A percentile compares a stretch with the other conserved stretches of the same genome.
These are phyloP conservation scores for Monosporozyma servazzii DNA, from an alignment of 805 yeast species.

Conservation along the genomic window DNA sequence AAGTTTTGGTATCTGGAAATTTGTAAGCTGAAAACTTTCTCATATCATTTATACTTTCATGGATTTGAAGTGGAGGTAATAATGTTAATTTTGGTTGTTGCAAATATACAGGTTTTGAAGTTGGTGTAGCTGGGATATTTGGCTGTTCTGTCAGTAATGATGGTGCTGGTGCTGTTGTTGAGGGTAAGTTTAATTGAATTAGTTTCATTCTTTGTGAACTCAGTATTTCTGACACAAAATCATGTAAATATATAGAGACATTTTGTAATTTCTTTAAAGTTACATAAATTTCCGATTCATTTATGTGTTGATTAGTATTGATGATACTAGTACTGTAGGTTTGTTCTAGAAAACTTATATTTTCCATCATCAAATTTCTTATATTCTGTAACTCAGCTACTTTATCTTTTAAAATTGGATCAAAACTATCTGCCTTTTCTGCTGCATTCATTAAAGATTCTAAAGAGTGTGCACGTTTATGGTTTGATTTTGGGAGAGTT, in stretches of 20 bases:
- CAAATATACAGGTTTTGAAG: neutral
- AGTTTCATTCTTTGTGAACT: neutral
- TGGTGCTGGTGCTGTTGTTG: neutral
- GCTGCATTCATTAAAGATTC: slow-evolving; percentile 22
- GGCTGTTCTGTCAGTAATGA: neutral
- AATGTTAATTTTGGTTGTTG: neutral
- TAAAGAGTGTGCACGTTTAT: slow-evolving; percentile 10
- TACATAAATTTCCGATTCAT: neutral
- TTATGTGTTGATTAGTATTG: neutral
- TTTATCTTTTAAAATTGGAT: neutral
- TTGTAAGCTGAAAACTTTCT: neutral
- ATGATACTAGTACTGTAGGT: neutral
- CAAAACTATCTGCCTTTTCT: slow-evolving; percentile 7
- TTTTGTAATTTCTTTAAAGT: neutral
- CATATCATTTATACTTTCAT: neutral
- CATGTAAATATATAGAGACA: neutral
- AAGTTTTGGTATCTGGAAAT: neutral
- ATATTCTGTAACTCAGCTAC: neutral
- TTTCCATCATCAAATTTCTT: neutral
- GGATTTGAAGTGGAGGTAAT: neutral
- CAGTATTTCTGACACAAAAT: neutral
- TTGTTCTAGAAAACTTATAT: neutral
- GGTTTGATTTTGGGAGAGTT: neutral
- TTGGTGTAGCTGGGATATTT: neutral
- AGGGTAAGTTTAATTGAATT: neutral